Evolutionary conservation across 768 basidiomycete species (phyloP).

Genomic region (Dentipellis fragilis): DNA sequence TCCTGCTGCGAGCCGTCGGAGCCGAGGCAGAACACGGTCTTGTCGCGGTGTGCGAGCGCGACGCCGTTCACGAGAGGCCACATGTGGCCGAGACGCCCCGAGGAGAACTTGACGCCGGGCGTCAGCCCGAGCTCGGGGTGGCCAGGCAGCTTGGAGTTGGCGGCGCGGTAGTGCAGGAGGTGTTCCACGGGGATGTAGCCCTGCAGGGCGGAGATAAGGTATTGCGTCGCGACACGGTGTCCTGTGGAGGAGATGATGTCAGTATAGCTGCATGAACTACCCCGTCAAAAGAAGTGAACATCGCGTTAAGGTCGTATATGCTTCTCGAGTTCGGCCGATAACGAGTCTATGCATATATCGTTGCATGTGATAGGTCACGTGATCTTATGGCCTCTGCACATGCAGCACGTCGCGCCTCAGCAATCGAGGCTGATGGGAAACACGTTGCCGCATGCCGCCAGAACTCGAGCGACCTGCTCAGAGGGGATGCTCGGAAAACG

Average conservation of each 20-base stretch:
- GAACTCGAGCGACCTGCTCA: too few species aligned
- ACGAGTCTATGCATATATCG: too few species aligned
- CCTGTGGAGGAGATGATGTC: constrained; percentile 29
- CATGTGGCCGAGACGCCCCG: constrained; percentile 87
- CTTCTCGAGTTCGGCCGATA: too few species aligned
- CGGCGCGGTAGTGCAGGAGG: constrained; percentile 77
- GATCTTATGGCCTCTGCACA: too few species aligned
- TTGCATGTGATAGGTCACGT: too few species aligned
- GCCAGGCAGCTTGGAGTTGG: constrained; percentile 79
- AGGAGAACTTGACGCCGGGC: constrained; percentile 89
- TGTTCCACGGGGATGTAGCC: constrained; percentile 65
- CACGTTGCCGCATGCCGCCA: too few species aligned
- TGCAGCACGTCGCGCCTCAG: too few species aligned
- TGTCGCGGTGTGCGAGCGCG: constrained; percentile 67
- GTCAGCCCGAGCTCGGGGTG: constrained; percentile 86
- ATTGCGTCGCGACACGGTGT: constrained; percentile 86
- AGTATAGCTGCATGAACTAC: too few species aligned
- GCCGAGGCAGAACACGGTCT: constrained; percentile 73
- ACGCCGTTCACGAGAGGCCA: constrained; percentile 86
- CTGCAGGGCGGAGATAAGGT: constrained; percentile 70
- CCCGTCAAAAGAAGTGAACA: constrained; percentile 2
- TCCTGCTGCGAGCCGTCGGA: constrained; percentile 91
- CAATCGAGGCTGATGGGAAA: too few species aligned
- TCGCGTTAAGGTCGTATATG: too few species aligned
- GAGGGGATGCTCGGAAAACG: too few species aligned